A percentile compares a stretch with the other conserved stretches of the same genome.
Evolutionary conservation across 2,329 filamentous ascomycete species (phyloP).

Genomic region (Calonectria montana): DNA sequence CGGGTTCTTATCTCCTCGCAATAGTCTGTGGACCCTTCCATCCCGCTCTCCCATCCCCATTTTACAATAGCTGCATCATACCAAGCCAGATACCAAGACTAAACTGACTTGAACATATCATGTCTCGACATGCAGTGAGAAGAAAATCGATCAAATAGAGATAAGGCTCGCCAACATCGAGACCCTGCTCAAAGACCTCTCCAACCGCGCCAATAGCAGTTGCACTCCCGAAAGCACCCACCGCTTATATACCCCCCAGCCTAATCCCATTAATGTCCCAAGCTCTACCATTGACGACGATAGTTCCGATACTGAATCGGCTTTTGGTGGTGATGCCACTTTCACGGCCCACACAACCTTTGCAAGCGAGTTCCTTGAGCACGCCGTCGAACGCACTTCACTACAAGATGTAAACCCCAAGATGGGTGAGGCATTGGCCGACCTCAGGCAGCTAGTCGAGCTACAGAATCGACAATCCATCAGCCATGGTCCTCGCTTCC

Average conservation of each 20-base stretch:
- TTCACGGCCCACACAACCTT: conserved; percentile 64
- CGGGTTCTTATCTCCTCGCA: conserved; percentile 70
- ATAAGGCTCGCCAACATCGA: conserved; percentile 58
- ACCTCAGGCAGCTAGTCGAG: conserved; percentile 63
- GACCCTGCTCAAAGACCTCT: conserved; percentile 53
- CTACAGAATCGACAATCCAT: conserved; percentile 59
- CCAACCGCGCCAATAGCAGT: conserved; percentile 39
- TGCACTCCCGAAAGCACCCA: conserved; percentile 36
- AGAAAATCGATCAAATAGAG: conserved; percentile 64
- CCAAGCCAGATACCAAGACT: not conserved
- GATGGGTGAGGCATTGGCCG: conserved; percentile 64
- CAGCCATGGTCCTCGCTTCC: conserved; percentile 57
- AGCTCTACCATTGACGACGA: conserved; percentile 50
- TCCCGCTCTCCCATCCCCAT: not conserved
- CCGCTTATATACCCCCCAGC: conserved; percentile 38
- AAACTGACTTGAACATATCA: not conserved
- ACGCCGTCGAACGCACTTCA: conserved; percentile 61
- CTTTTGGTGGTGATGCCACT: conserved; percentile 61
- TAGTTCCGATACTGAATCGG: conserved; percentile 54
- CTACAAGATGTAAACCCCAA: conserved; percentile 59
- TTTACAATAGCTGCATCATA: not conserved
- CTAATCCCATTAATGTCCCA: conserved; percentile 32
- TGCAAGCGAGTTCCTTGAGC: conserved; percentile 65
- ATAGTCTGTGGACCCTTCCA: conserved; percentile 59
- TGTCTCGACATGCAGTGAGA: conserved; percentile 54